A percentile compares a stretch with the other conserved stretches of the same genome.
Conservation (phyloP, 106 monocot genomes). For the Phalaenopsis aphrodite region DNA sequence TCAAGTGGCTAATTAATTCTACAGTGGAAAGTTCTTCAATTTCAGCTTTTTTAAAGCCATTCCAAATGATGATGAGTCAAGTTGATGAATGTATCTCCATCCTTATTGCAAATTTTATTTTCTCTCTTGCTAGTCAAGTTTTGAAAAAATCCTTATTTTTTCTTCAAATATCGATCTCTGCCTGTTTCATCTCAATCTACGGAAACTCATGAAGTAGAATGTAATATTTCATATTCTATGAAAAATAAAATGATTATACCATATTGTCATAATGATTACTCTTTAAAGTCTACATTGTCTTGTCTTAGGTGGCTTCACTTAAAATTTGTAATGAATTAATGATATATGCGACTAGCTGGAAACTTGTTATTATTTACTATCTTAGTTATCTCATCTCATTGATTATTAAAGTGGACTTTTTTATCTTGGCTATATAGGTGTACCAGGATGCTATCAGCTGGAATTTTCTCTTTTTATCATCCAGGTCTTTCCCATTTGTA, state of each 20-base stretch:
- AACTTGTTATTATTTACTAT: neutral
- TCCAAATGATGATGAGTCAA: neutral
- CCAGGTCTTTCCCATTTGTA: conserved; percentile 2
- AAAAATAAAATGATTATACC: neutral
- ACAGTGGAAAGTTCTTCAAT: too few species aligned
- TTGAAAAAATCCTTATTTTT: neutral
- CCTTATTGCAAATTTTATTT: neutral
- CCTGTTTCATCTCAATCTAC: neutral
- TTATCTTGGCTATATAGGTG: neutral
- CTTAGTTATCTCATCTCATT: neutral
- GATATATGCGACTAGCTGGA: too few species aligned
- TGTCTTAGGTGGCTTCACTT: neutral
- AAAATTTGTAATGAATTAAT: neutral
- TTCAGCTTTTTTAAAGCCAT: neutral
- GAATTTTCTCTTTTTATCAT: neutral
- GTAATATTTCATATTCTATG: neutral
- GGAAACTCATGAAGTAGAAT: neutral
- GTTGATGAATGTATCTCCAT: neutral
- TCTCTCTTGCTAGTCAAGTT: neutral
- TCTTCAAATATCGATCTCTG: neutral
- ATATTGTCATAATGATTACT: neutral
- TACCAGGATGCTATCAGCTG: conserved; percentile 2
- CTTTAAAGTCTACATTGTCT: neutral
- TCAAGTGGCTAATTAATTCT: too few species aligned
- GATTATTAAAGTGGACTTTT: neutral